These are phyloP conservation scores for Theobroma cacao DNA, from an alignment of 345 rosid genomes.

Conservation along the genomic window DNA sequence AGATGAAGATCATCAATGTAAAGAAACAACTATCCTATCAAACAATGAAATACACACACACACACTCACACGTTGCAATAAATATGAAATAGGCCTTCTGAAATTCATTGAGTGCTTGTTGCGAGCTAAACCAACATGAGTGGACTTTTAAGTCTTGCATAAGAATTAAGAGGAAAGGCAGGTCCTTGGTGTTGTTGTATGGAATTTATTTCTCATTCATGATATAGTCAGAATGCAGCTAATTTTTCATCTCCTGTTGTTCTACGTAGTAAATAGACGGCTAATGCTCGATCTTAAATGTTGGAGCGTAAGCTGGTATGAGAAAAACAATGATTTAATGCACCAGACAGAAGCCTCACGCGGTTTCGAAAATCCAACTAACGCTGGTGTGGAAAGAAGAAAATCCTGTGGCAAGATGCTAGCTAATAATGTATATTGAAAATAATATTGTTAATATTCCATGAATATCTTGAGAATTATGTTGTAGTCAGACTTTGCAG, in stretches of 20 bases:
- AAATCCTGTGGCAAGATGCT: not conserved
- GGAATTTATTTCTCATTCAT: not conserved
- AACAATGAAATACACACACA: not conserved
- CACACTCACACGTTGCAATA: not conserved
- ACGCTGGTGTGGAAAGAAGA: not conserved
- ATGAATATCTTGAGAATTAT: not conserved
- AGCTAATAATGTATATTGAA: not conserved
- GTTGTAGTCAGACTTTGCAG: conserved; percentile 33
- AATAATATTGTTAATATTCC: not conserved
- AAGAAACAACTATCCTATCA: not conserved
- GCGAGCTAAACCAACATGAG: not conserved
- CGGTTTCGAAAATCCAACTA: not conserved
- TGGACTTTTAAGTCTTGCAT: too few relatives aligned
- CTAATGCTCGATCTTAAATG: not conserved
- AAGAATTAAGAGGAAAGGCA: too few relatives aligned
- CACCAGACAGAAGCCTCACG: not conserved
- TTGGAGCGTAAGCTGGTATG: not conserved
- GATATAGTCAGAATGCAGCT: too few relatives aligned
- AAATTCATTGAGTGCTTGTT: not conserved
- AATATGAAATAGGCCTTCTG: not conserved
- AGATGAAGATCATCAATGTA: not conserved
- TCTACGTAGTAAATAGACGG: not conserved
- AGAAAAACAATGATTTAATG: not conserved
- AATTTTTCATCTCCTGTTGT: not conserved
- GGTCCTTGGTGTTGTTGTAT: not conserved